phyloP scores from a whole-genome alignment of 331 rosid genomes.

The Acacia concinna region DNA sequence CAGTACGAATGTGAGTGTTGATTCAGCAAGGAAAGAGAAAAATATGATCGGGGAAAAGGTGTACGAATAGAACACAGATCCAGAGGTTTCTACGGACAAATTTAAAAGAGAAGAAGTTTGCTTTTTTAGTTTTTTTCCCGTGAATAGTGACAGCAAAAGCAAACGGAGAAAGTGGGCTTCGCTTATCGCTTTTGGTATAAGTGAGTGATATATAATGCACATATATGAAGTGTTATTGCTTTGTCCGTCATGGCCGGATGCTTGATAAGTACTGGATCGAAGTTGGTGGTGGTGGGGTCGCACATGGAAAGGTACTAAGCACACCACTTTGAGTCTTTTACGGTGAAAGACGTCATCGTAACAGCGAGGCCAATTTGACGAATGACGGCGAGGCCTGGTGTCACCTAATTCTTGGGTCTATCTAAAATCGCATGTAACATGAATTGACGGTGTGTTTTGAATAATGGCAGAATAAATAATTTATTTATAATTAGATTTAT shows the following conservation, averaged over 20 bases:
- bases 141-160: constrained; percentile 1
- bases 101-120: background rate
- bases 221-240: background rate
- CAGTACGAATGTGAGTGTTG: background rate
- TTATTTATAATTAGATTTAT: too few species aligned
- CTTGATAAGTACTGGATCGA: background rate
- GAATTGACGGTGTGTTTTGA: too few species aligned
- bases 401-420: background rate
- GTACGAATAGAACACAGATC: background rate
- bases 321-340: background rate
- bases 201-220: background rate
- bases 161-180: background rate
- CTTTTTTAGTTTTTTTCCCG: background rate
- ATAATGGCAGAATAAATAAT: too few species aligned
- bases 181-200: background rate
- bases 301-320: background rate
- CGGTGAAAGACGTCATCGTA: background rate
- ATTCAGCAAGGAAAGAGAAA: background rate
- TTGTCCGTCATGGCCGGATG: background rate
- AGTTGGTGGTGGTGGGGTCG: background rate
- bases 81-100: background rate
- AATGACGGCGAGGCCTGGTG: background rate
- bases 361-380: background rate
- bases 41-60: background rate
- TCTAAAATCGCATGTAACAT: too few species aligned